A percentile compares a stretch with the other conserved stretches of the same genome.
Conservation (phyloP, 2,329 filamentous ascomycete species). For the Magnaporthales sp. region DNA sequence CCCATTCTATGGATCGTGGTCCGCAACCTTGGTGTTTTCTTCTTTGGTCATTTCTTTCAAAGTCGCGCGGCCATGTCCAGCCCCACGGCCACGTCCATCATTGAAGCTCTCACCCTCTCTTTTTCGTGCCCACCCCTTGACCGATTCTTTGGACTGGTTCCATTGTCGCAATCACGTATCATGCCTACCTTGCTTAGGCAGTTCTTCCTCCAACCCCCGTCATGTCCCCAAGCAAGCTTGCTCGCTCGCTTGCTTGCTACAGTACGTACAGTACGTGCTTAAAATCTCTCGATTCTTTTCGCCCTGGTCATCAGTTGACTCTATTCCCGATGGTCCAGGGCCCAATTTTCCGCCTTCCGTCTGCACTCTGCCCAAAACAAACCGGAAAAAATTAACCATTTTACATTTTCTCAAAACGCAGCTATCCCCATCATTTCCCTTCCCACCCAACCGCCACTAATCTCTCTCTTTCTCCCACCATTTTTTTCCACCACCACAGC, state of each 20-base stretch:
- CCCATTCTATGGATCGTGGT: too few species aligned
- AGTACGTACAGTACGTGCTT: not conserved
- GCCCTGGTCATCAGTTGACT: constrained; percentile 15
- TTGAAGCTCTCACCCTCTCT: too few species aligned
- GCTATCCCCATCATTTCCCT: constrained; percentile 35
- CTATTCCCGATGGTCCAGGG: constrained; percentile 12
- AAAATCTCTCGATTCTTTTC: constrained; percentile 21
- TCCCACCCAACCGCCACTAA: constrained; percentile 21
- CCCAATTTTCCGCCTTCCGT: constrained; percentile 12
- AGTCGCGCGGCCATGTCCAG: too few species aligned
- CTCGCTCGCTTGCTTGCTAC: not conserved
- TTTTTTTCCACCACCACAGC: constrained; percentile 25
- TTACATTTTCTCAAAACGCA: constrained; percentile 34
- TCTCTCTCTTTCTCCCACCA: constrained; percentile 17
- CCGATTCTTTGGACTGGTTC: too few species aligned
- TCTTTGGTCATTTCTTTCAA: too few species aligned
- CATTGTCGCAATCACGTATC: too few species aligned
- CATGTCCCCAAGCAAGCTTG: not conserved
- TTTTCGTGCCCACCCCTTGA: too few species aligned
- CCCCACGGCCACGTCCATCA: too few species aligned
- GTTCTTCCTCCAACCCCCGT: not conserved
- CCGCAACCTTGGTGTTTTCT: too few species aligned
- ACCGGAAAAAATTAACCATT: constrained; percentile 21
- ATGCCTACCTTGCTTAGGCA: too few species aligned
- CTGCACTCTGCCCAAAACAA: constrained; percentile 6